Evolutionary conservation across 106 monocot species (phyloP), one percentile per base, ranked within the genome.

Genomic region (Hemerocallis citrina): DNA sequence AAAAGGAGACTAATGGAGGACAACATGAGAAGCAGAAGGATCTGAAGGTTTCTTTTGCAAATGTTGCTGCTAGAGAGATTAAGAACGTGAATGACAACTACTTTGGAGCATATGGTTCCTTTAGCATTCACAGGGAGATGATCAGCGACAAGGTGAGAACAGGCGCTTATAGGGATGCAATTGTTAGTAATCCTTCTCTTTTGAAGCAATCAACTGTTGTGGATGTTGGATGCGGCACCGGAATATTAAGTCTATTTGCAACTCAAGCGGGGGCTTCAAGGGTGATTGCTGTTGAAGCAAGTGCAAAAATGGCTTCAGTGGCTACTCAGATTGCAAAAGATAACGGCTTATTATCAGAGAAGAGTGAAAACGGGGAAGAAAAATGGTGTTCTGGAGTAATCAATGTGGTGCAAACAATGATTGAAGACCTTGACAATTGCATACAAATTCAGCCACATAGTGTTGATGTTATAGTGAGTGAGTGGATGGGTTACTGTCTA

Each of bases 401-500:
- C 35, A 76, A 58, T 62, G 92, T 98, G 58, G 98, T 88, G 23
- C 76, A 85, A 17, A 65, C 74, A 40, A 92, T 88, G 92, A 77
- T 85, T 59, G 98, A 98, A 78, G 98, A 92, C 25, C 81, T 98
- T 40, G 79, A 92, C 63, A 77, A 74, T 51, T 19, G 64, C 41
- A 68, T 74, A 35, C 47, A 81, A 58, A 52, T 92, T 61, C 74
- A 74, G 67, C 81, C 68, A 14, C 71, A 74, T 52, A 82, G 92
- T 32, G 28, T 98, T 65, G 98, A 98, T 80, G 79, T 98, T 16
- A 58, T 98, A 68, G 77, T 98, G 22, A 98, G 98, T 40, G 98
- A 98, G 56, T 98, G 98, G 98, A 98, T 98, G 98, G 98, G 98
- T n/a, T 98, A 98, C 75, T 98, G 98, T 68, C 75, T 98, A 28